phyloP scores from a whole-genome alignment of 2,329 filamentous ascomycete species.

The Endoconidiophora laricicola region DNA sequence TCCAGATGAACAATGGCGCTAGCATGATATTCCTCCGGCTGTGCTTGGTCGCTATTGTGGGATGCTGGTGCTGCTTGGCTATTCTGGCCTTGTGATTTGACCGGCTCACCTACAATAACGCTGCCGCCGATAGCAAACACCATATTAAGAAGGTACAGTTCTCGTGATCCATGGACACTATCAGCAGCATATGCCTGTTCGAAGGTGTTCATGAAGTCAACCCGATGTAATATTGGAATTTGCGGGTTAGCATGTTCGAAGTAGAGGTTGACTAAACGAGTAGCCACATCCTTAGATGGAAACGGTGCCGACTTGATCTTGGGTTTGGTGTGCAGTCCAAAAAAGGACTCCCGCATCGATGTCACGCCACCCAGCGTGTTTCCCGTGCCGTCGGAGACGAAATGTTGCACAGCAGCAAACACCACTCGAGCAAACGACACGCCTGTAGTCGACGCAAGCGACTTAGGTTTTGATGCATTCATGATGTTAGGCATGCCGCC shows the following conservation, averaged over 20 bases:
- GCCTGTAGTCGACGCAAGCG: slow-evolving; percentile 70
- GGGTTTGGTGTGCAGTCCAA: slow-evolving; percentile 83
- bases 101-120: slow-evolving; percentile 60
- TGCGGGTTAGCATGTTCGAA: slow-evolving; percentile 96
- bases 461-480: slow-evolving; percentile 60
- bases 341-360: slow-evolving; percentile 89
- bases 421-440: slow-evolving; percentile 92
- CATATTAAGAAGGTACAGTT: slow-evolving; percentile 91
- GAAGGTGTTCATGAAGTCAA: slow-evolving; percentile 79
- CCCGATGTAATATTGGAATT: slow-evolving; percentile 78
- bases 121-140: slow-evolving; percentile 92
- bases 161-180: slow-evolving; percentile 51
- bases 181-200: slow-evolving; percentile 61
- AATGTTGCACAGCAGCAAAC: slow-evolving; percentile 76
- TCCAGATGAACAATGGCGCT: slow-evolving; percentile 87
- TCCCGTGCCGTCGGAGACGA: slow-evolving; percentile 30
- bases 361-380: slow-evolving; percentile 27
- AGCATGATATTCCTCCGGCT: slow-evolving; percentile 91
- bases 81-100: slow-evolving; percentile 29
- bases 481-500: slow-evolving; percentile 56
- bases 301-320: slow-evolving; percentile 75
- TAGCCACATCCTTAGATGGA: slow-evolving; percentile 58
- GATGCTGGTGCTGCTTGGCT: slow-evolving; percentile 16
- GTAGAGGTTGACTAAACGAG: slow-evolving; percentile 62
- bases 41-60: slow-evolving; percentile 34